Base-by-base conservation (phyloP, 2,329 filamentous ascomycete species). In the Trichophyton equinum region DNA sequence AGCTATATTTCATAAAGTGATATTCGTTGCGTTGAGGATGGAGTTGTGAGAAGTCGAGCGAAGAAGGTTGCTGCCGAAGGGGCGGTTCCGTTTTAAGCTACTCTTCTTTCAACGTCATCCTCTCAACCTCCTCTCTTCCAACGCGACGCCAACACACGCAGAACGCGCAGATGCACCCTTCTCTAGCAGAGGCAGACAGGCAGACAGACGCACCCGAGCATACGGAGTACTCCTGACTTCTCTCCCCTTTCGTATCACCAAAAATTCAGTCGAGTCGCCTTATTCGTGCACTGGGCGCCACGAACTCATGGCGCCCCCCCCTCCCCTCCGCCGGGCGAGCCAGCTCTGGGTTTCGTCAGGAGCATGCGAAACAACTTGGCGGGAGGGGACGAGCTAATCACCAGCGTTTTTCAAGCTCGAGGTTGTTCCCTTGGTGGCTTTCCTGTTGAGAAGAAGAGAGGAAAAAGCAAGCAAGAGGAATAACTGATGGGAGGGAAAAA, bases 281-380 rank as follows among this genome's bases (percentile, higher is more conserved):
- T 55, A 55, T 55, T 55, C 30, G 49, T 33, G 15, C 27, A 20
- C 49, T 20, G 49, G 27, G 49, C 49, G 49, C 49, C 49, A 55
- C 49, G 27, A 55, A 36, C 49, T 55, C 49, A 55, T 55, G 49
- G 49, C 49, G 27, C 27, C 30, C n/a, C 33, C 46, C 46, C 22
- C 22, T 1, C 22, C 22, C 22, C 22, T 3, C 22, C n/a, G 44
- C 44, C 22, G 13, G 20, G 44, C 33, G 33, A 36, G 49, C 49
- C 18, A 44, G 49, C 27, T 15, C 49, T 55, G 49, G 49, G 49
- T 36, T 55, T 36, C 49, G 49, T 55, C 49, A 33, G 27, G 30
- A 33, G 27, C 49, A 55, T 55, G 27, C 25, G 49, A 55, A 55
- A 55, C 27, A 55, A 55, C 49, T 55, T 55, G 49, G 49, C 49